phyloP scores from a whole-genome alignment of 2,329 filamentous ascomycete species.

The Hypoxylon sp. region DNA sequence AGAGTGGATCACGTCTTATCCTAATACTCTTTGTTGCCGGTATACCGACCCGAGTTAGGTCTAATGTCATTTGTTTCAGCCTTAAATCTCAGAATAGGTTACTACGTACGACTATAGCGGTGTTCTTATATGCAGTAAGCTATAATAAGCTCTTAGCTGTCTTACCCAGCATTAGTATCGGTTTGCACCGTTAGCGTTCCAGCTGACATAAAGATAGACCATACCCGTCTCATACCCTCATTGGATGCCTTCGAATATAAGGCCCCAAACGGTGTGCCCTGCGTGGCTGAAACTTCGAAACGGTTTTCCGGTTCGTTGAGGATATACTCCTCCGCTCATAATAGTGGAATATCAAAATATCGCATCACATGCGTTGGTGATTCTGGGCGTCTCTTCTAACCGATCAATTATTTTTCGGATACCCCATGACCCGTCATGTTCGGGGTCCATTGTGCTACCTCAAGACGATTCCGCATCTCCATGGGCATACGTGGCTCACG shows the following conservation, averaged over 20 bases:
- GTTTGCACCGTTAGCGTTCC: slow-evolving; percentile 9
- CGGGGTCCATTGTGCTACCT: slow-evolving; percentile 10
- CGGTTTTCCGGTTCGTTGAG: slow-evolving; percentile 15
- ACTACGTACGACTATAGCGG: not conserved
- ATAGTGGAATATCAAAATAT: not conserved
- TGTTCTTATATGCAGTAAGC: slow-evolving; percentile 1
- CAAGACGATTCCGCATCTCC: slow-evolving; percentile 1
- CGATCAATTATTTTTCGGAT: slow-evolving; percentile 2
- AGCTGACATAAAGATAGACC: slow-evolving; percentile 15
- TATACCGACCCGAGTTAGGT: slow-evolving; percentile 6
- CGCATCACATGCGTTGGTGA: slow-evolving; percentile 9
- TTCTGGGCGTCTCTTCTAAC: not conserved
- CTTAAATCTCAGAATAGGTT: slow-evolving; percentile 28
- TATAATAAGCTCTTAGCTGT: slow-evolving; percentile 17
- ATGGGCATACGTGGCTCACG: slow-evolving; percentile 10
- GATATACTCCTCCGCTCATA: slow-evolving; percentile 5
- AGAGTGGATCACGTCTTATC: slow-evolving; percentile 6
- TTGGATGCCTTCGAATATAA: slow-evolving; percentile 22
- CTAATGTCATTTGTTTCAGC: slow-evolving; percentile 22
- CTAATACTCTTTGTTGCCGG: slow-evolving; percentile 3
- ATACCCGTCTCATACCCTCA: not conserved
- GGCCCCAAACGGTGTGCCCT: slow-evolving; percentile 1
- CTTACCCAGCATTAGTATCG: slow-evolving; percentile 8
- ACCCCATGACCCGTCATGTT: not conserved
- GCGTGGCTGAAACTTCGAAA: slow-evolving; percentile 37